Percentiles rank a stretch among this genome's conserved stretches.
phyloP scores from a whole-genome alignment of 2,329 filamentous ascomycete genomes.

The Herpotrichia juniperi region DNA sequence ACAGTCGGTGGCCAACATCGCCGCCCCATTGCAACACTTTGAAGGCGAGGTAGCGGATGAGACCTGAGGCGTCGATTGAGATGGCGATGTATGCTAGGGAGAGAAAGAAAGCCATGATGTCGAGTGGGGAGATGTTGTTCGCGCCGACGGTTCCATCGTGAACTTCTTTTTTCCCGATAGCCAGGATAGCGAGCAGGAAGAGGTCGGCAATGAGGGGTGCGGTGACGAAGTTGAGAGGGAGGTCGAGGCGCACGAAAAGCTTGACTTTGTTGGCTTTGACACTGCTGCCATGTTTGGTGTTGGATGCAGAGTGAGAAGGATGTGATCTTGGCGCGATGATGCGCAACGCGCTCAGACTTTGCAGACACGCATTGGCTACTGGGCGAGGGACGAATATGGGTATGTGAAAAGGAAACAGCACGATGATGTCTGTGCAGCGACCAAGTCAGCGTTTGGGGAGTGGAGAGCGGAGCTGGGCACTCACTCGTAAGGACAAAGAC shows the following conservation, averaged over 20 bases:
- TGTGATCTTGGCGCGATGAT: conserved; percentile 56
- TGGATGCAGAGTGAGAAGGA: conserved; percentile 21
- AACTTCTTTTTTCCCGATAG: conserved; percentile 71
- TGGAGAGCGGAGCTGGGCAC: conserved; percentile 39
- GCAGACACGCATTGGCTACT: conserved; percentile 54
- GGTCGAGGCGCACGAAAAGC: conserved; percentile 57
- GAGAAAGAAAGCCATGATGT: conserved; percentile 78
- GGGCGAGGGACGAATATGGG: conserved; percentile 64
- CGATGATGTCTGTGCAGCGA: conserved; percentile 63
- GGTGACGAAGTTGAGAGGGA: conserved; percentile 74
- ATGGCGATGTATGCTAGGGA: conserved; percentile 78
- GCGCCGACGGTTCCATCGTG: conserved; percentile 71
- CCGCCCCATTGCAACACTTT: conserved; percentile 72
- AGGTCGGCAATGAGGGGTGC: conserved; percentile 73
- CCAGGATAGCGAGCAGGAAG: conserved; percentile 71
- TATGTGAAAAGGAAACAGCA: conserved; percentile 72
- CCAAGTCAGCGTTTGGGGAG: background rate
- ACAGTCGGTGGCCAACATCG: conserved; percentile 69
- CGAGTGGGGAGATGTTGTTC: conserved; percentile 69
- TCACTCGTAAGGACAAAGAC: conserved; percentile 73
- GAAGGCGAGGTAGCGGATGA: conserved; percentile 74
- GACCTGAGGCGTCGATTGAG: conserved; percentile 75
- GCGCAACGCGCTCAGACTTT: conserved; percentile 54
- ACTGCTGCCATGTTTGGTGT: conserved; percentile 21
- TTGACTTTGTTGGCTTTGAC: conserved; percentile 24